A percentile compares a stretch with the other conserved stretches of the same genome.
Conservation (phyloP, 352 stramenopile species). For the Phytophthora sansomeana region DNA sequence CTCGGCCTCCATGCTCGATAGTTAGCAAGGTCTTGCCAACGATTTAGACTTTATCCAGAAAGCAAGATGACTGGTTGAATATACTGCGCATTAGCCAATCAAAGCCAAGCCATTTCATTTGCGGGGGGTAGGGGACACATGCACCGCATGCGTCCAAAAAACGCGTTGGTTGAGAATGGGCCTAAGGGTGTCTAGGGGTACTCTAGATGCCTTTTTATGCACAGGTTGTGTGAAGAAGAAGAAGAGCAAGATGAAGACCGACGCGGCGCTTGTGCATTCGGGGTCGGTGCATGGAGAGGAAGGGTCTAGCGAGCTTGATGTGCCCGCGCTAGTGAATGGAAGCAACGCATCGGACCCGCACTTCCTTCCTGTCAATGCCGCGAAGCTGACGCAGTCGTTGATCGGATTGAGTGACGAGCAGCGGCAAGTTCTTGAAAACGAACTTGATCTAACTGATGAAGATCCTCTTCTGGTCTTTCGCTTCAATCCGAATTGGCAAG, state of each 20-base stretch:
- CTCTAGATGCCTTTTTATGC: too few relatives aligned
- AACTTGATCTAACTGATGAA: slow-evolving; percentile 11
- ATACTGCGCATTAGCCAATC: too few relatives aligned
- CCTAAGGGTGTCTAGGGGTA: too few relatives aligned
- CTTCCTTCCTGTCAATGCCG: slow-evolving; percentile 9
- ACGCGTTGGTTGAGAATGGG: too few relatives aligned
- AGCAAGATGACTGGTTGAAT: too few relatives aligned
- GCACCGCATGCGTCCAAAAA: too few relatives aligned
- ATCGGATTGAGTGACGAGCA: slow-evolving; percentile 13
- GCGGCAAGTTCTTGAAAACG: slow-evolving; percentile 13
- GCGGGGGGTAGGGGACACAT: too few relatives aligned
- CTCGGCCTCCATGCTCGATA: too few relatives aligned
- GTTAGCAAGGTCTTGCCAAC: too few relatives aligned
- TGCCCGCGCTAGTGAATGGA: slow-evolving; percentile 3
- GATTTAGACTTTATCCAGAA: too few relatives aligned
- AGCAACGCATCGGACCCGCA: slow-evolving; percentile 11
- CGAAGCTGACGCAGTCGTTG: slow-evolving; percentile 14
- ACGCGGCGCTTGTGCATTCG: slow-evolving; percentile 1
- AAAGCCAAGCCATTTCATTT: too few relatives aligned
- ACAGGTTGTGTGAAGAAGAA: too few relatives aligned
- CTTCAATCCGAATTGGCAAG: slow-evolving; percentile 10
- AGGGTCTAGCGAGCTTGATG: slow-evolving; percentile 2
- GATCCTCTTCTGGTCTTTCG: slow-evolving; percentile 9
- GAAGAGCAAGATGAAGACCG: slow-evolving; percentile 2
- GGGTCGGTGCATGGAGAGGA: slow-evolving; percentile 7